A percentile compares a stretch with the other conserved stretches of the same genome.
Evolutionary conservation across 108 stramenopile genomes (phyloP).

Genomic region (Fistulifera pelliculosa): DNA sequence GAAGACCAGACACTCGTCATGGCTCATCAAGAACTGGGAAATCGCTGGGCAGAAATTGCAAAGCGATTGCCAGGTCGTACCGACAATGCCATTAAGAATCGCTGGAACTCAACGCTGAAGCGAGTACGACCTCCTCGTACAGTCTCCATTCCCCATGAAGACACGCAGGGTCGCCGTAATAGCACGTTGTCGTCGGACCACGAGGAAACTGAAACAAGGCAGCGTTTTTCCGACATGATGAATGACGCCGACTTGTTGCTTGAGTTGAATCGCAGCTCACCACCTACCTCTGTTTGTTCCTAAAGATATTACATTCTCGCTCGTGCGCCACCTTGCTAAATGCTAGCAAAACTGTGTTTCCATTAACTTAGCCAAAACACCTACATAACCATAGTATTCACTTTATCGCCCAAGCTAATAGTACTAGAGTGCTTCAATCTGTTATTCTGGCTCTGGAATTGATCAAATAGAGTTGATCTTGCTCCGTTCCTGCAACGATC

Average conservation of each 20-base stretch:
- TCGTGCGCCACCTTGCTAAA: too few species aligned
- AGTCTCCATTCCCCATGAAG: not conserved
- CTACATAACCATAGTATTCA: too few species aligned
- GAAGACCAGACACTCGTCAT: slow-evolving; percentile 81
- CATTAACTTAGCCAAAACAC: too few species aligned
- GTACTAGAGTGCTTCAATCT: too few species aligned
- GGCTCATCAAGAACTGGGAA: slow-evolving; percentile 75
- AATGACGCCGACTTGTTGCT: slow-evolving; percentile 39
- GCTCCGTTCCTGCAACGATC: not conserved
- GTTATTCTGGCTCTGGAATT: too few species aligned
- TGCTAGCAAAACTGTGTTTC: too few species aligned
- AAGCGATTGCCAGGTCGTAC: slow-evolving; percentile 89
- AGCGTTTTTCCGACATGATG: slow-evolving; percentile 1
- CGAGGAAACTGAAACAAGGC: not conserved
- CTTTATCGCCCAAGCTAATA: too few species aligned
- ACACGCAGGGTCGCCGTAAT: not conserved
- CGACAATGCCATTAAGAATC: slow-evolving; percentile 98
- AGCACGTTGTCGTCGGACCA: not conserved
- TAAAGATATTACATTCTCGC: too few species aligned
- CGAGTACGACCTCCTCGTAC: slow-evolving; percentile 19
- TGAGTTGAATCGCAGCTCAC: slow-evolving; percentile 32
- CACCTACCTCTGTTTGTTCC: not conserved
- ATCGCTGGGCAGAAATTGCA: slow-evolving; percentile 95
- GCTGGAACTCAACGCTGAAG: slow-evolving; percentile 91
- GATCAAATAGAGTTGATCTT: too few species aligned